Conservation (phyloP, 2,329 filamentous ascomycete genomes). For the Ophiocordyceps camponoti-rufipedis region DNA sequence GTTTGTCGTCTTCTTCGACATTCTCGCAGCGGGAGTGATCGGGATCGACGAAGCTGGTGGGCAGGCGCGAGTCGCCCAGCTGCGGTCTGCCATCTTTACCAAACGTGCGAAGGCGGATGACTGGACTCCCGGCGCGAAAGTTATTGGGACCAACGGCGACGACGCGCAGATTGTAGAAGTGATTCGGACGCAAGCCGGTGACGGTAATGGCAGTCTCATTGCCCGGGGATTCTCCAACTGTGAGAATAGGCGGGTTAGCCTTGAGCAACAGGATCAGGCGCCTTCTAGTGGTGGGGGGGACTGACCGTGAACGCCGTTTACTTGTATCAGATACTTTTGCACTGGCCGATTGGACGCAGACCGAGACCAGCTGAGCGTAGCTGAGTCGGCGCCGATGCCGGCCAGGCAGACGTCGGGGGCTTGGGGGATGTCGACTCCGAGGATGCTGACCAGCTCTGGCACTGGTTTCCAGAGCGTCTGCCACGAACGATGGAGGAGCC, state of each 20-base stretch:
- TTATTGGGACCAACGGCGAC: conserved; percentile 82
- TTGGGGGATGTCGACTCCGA: conserved; percentile 86
- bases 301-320: conserved; percentile 82
- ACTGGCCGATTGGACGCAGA: conserved; percentile 48
- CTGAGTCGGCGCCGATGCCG: conserved; percentile 71
- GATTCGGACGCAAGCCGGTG: conserved; percentile 66
- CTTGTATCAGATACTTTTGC: conserved; percentile 75
- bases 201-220: conserved; percentile 55
- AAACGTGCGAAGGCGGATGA: conserved; percentile 70
- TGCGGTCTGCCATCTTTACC: conserved; percentile 44
- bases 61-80: conserved; percentile 35
- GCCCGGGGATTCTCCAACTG: conserved; percentile 62
- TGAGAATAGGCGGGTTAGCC: neutral
- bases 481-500: conserved; percentile 72
- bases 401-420: conserved; percentile 79
- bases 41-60: conserved; percentile 35
- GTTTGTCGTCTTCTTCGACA: conserved; percentile 24
- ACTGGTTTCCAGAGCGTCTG: conserved; percentile 83
- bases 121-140: conserved; percentile 75
- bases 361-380: conserved; percentile 80
- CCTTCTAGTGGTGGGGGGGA: conserved; percentile 3
- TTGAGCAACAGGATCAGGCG: neutral
- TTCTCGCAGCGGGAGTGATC: conserved; percentile 23
- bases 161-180: conserved; percentile 86
- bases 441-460: conserved; percentile 72